Percentiles rank a stretch among this genome's conserved stretches.
These are phyloP conservation scores for Stropharia rugosoannulata DNA, from an alignment of 768 basidiomycete genomes.

Conservation along the genomic window DNA sequence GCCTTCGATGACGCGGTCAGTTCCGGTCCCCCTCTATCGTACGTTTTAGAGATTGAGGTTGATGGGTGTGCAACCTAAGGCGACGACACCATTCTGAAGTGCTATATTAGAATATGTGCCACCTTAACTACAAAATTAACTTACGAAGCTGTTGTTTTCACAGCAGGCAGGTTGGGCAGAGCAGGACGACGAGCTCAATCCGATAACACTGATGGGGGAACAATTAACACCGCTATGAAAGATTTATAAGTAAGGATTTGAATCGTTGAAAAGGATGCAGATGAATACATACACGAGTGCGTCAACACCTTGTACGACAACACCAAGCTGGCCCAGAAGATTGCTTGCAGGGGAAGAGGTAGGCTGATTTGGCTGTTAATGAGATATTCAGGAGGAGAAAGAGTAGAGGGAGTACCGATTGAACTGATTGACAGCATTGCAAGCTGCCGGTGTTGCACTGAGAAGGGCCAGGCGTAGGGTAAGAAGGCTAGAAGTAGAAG, in stretches of 20 bases:
- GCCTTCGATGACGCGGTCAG: too few species aligned
- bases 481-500: slow-evolving; percentile 10
- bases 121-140: neutral
- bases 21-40: too few species aligned
- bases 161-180: slow-evolving; percentile 35
- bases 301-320: too few species aligned
- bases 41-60: neutral
- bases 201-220: neutral
- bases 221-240: neutral
- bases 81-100: slow-evolving; percentile 17
- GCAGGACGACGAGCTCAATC: neutral
- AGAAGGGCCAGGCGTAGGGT: slow-evolving; percentile 17
- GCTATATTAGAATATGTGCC: neutral
- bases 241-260: too few species aligned
- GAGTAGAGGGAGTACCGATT: slow-evolving; percentile 5
- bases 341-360: too few species aligned
- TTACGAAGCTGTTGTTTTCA: slow-evolving; percentile 27
- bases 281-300: too few species aligned
- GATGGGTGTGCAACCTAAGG: neutral
- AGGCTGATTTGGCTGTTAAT: too few species aligned
- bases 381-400: too few species aligned
- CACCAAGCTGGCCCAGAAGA: too few species aligned
- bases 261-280: too few species aligned
- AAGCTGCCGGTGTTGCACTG: slow-evolving; percentile 30
- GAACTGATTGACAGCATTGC: slow-evolving; percentile 26